Base-by-base conservation (phyloP, 129 eudicot genomes). In the Flaveria trinervia region DNA sequence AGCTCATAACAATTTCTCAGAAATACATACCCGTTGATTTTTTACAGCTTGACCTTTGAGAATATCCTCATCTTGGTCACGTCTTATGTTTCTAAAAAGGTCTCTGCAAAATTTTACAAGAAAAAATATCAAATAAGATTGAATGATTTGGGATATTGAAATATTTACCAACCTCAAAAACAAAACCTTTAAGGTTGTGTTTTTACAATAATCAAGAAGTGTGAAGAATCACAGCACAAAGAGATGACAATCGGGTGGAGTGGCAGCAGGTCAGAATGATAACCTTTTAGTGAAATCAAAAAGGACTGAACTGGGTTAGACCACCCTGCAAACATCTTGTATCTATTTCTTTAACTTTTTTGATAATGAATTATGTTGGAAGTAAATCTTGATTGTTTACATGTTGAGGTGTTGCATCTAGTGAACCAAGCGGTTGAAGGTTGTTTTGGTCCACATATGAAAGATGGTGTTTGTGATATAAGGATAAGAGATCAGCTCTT, bases 1-100 rank as follows among this genome's bases (percentile, higher is more conserved):
- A 33, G 56, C 3, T 17, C 49, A 78, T 49, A 50, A 5, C 23
- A 8, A 7, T 5, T 26, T 50, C 64, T 28, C 64, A 62, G 17
- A 56, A 81, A 52, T 22, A 45, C 59, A 30, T 84, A 91, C 99
- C 97, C 82, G 77, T 79, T 94, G 99, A 72, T 82, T 91, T 87
- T 89, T 94, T 17, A 94, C 93, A 7, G 97, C 92, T 84, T 86
- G 86, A 44, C 97, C 99, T 80, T 89, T 91, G 8, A 84, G 86
- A 83, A 91, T 70, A 86, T 94, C 99, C 65, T 94, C 96, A 57
- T 88, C 96, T 79, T 86, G 91, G 51, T 88, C 86, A 13, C 73
- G 88, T 83, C 84, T 84, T 45, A 94, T 76, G 79, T 89, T 94
- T 56, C 77, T 85, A 54, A 86, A 78, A 68, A 91, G 72, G 72